These are phyloP conservation scores for Orbilia oligospora DNA, from an alignment of 2,329 filamentous ascomycete genomes.

Conservation along the genomic window DNA sequence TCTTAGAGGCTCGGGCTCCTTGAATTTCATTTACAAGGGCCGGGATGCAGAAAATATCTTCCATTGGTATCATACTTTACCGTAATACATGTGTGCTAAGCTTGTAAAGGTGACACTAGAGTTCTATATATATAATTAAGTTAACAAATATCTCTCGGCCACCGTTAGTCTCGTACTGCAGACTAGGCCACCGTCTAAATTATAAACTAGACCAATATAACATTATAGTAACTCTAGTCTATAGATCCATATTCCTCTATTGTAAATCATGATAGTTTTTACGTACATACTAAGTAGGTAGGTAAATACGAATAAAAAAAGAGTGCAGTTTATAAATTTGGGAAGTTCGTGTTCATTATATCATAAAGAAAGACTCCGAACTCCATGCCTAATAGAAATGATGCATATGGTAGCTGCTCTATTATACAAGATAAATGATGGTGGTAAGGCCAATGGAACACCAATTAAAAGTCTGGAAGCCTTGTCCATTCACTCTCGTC, in stretches of 20 bases:
- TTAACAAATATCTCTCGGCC: no score
- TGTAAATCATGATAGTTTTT: no score
- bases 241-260: no score
- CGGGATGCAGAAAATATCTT: not conserved
- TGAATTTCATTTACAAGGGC: not conserved
- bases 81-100: not conserved
- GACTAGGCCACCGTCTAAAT: no score
- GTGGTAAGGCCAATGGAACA: no score
- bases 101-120: no score
- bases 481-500: slow-evolving; percentile 68
- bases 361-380: slow-evolving; percentile 4
- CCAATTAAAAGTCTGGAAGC: slow-evolving; percentile 61
- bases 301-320: no score
- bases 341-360: not conserved
- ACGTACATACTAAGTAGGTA: no score
- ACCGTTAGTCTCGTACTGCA: no score
- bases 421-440: slow-evolving; percentile 20
- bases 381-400: slow-evolving; percentile 10
- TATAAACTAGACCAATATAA: no score
- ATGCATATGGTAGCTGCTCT: slow-evolving; percentile 17
- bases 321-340: not conserved
- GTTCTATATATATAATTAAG: no score
- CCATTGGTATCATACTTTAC: not conserved
- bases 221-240: no score
- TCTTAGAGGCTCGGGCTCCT: not conserved